These are phyloP conservation scores for Penicillium oxalicum DNA, from an alignment of 2,329 filamentous ascomycete genomes.

Conservation along the genomic window DNA sequence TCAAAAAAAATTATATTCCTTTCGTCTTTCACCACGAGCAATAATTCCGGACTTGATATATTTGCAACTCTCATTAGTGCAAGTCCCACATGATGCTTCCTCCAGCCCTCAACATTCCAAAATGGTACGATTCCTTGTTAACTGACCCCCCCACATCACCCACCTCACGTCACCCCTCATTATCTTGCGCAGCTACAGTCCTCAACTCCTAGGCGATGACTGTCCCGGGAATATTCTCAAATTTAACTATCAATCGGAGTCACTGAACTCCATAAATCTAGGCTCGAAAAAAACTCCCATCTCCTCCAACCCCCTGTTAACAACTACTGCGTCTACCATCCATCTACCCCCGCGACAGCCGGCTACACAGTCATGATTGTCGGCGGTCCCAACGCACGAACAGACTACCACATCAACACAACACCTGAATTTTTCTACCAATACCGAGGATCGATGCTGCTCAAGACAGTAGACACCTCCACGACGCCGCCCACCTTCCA, in stretches of 20 bases:
- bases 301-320: constrained; percentile 91
- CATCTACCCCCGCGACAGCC: constrained; percentile 61
- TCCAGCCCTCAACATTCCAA: constrained; percentile 41
- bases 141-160: background rate
- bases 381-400: constrained; percentile 89
- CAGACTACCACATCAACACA: constrained; percentile 96
- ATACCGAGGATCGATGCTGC: constrained; percentile 84
- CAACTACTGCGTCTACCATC: constrained; percentile 93
- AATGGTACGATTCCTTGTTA: constrained; percentile 33
- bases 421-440: constrained; percentile 99
- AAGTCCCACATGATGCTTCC: constrained; percentile 25
- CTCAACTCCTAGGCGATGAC: no score
- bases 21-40: no score
- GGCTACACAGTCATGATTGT: constrained; percentile 92
- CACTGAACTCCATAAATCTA: constrained; percentile 32
- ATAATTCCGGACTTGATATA: no score
- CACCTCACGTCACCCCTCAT: constrained; percentile 14
- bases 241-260: background rate
- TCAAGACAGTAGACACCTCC: constrained; percentile 73
- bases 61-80: background rate
- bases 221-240: no score
- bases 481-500: constrained; percentile 56
- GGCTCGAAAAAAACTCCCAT: constrained; percentile 87
- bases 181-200: no score
- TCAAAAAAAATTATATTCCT: background rate